Conservation (phyloP, 305 asterid genomes). For the Fraxinus greggii region DNA sequence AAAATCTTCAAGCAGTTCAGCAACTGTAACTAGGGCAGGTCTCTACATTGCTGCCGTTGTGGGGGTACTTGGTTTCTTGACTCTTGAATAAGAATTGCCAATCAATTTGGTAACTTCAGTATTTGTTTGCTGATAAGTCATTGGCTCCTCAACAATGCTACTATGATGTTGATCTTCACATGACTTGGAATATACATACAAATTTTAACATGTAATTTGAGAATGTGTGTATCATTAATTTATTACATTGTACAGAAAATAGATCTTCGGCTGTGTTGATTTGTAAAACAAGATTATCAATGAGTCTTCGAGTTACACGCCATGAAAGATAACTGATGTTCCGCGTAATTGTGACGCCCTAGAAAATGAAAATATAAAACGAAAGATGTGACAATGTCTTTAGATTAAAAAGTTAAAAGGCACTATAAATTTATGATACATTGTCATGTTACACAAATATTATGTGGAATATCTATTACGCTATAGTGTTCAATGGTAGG, state of each 20-base stretch:
- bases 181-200: neutral
- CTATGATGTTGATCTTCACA: neutral
- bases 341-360: neutral
- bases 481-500: neutral
- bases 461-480: neutral
- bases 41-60: constrained; percentile 33
- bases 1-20: constrained; percentile 36
- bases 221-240: neutral
- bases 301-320: neutral
- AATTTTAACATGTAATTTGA: neutral
- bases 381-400: neutral
- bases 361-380: neutral
- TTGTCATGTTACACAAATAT: neutral
- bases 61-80: constrained; percentile 26
- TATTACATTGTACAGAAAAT: neutral
- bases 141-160: neutral
- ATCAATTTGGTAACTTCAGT: neutral
- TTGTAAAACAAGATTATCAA: neutral
- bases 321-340: neutral
- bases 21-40: constrained; percentile 16
- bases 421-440: neutral
- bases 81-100: neutral
- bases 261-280: neutral
- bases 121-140: neutral
- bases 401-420: neutral